A percentile compares a stretch with the other conserved stretches of the same genome.
These are phyloP conservation scores for Trifolium pratense DNA, from an alignment of 306 rosid species.

Conservation along the genomic window DNA sequence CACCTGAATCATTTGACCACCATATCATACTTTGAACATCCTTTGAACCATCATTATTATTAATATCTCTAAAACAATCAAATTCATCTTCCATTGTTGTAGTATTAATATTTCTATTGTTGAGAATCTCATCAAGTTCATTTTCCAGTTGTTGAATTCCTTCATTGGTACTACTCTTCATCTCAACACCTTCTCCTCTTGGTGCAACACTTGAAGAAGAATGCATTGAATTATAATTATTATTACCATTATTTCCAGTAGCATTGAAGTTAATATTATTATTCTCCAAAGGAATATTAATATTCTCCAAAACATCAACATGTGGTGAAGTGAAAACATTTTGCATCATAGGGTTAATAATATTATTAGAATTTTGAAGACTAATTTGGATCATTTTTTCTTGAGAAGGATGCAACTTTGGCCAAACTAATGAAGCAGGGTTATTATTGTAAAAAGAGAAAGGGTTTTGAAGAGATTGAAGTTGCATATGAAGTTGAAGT, in stretches of 20 bases:
- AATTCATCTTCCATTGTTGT: conserved; percentile 49
- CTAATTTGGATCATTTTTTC: conserved; percentile 63
- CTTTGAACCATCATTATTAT: conserved; percentile 50
- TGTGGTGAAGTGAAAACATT: conserved; percentile 43
- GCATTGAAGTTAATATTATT: conserved; percentile 39
- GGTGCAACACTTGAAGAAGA: conserved; percentile 39
- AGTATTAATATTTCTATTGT: conserved; percentile 41
- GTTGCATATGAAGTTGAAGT: conserved; percentile 96
- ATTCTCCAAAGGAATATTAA: conserved; percentile 41
- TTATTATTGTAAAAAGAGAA: conserved; percentile 60
- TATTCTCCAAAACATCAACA: conserved; percentile 45
- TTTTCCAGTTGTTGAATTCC: conserved; percentile 56
- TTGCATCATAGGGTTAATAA: conserved; percentile 42
- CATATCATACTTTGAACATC: conserved; percentile 63
- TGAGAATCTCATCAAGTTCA: conserved; percentile 63
- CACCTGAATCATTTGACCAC: conserved; percentile 73
- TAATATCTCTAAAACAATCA: conserved; percentile 73
- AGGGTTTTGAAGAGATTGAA: conserved; percentile 84
- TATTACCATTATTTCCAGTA: conserved; percentile 24
- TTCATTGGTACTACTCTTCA: conserved; percentile 7
- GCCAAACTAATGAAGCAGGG: conserved; percentile 60
- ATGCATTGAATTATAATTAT: conserved; percentile 21
- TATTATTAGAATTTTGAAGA: conserved; percentile 2
- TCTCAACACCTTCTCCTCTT: conserved; percentile 40
- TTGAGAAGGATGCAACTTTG: conserved; percentile 81